Evolutionary conservation across 2,329 filamentous ascomycete species (phyloP).

Genomic region (Fusarium equiseti): DNA sequence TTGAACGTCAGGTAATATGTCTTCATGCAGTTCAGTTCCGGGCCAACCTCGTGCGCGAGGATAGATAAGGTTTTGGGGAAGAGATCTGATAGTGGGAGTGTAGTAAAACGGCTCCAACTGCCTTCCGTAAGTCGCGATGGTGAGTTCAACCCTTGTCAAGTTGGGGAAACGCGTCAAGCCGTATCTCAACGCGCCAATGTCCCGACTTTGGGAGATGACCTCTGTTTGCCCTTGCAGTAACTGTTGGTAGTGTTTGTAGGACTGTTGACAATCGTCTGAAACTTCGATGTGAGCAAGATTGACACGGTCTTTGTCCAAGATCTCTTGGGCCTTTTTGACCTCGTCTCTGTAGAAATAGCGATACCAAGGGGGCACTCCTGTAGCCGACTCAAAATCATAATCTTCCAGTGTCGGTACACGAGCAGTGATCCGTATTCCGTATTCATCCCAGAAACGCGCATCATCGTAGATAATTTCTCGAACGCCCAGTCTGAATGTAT

Average conservation of each 20-base stretch:
- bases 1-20: too few species aligned
- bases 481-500: constrained; percentile 15
- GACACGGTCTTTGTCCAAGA: background rate
- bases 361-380: background rate
- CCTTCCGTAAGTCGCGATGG: constrained; percentile 55
- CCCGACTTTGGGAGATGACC: constrained; percentile 46
- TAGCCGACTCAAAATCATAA: background rate
- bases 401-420: too few species aligned
- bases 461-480: constrained; percentile 41
- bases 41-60: constrained; percentile 51
- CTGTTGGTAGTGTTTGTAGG: constrained; percentile 50
- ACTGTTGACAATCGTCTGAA: background rate
- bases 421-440: background rate
- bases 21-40: too few species aligned
- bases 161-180: constrained; percentile 50
- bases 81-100: constrained; percentile 41
- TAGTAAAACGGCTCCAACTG: constrained; percentile 54
- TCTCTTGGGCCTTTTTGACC: background rate
- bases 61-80: constrained; percentile 53
- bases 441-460: background rate
- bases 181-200: constrained; percentile 51
- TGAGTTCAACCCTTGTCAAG: constrained; percentile 54
- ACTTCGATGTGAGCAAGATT: background rate
- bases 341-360: background rate
- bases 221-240: constrained; percentile 52